These are phyloP conservation scores for Phytopythium aichiense DNA, from an alignment of 352 stramenopile species.

Conservation along the genomic window DNA sequence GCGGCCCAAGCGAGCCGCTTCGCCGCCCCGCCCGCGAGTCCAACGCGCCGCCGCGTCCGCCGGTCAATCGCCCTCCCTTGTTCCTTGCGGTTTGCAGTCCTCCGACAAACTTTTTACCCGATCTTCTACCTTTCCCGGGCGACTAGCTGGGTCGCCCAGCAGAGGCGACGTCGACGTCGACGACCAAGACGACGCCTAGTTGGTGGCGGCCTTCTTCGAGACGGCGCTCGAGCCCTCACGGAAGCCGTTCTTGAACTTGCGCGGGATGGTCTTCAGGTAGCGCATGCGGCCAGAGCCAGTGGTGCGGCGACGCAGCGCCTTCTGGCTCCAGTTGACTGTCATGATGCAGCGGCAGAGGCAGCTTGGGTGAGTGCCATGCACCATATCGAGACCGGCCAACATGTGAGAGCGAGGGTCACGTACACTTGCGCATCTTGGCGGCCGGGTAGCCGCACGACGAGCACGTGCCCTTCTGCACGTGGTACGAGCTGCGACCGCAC, in stretches of 20 bases:
- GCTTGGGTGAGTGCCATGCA: neutral
- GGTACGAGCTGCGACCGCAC: constrained; percentile 98
- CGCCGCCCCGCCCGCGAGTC: neutral
- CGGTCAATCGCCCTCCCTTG: neutral
- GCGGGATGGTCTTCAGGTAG: constrained; percentile 98
- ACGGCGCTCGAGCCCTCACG: constrained; percentile 89
- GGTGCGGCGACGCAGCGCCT: constrained; percentile 96
- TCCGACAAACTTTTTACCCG: constrained; percentile 11
- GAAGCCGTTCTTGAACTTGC: constrained; percentile 99
- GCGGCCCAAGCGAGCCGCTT: neutral
- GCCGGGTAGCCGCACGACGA: constrained; percentile 98
- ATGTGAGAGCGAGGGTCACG: constrained; percentile 13
- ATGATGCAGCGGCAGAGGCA: neutral
- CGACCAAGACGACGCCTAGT: constrained; percentile 49
- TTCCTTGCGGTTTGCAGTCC: constrained; percentile 4
- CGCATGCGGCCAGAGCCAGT: constrained; percentile 97
- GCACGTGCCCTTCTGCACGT: constrained; percentile 99
- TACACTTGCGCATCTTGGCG: constrained; percentile 97
- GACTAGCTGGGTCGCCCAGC: neutral
- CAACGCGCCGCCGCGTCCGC: neutral
- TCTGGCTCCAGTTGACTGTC: constrained; percentile 96
- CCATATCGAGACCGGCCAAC: neutral
- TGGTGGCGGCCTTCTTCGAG: constrained; percentile 89
- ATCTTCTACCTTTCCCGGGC: constrained; percentile 9
- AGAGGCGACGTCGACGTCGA: neutral